phyloP scores from a whole-genome alignment of 371 early-diverging fungal species.

The Mortierella polycephala region DNA sequence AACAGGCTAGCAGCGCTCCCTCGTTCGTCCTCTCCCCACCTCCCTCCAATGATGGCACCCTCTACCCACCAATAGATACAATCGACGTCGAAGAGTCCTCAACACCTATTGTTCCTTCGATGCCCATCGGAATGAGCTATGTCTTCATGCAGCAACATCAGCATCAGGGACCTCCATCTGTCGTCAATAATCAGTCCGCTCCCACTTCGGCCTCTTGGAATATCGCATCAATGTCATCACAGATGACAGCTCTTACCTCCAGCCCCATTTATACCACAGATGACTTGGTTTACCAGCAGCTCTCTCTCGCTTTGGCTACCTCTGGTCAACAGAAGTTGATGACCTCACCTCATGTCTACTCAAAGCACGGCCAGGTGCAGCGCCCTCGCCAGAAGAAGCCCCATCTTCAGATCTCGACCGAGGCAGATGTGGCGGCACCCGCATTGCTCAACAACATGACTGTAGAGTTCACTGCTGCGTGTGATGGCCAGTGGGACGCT shows the following conservation, averaged over 20 bases:
- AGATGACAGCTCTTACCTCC: conserved; percentile 3
- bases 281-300: conserved; percentile 9
- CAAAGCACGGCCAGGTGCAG: conserved; percentile 28
- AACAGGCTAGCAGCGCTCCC: conserved; percentile 8
- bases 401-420: conserved; percentile 24
- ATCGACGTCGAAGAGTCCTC: conserved; percentile 10
- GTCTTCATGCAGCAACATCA: conserved; percentile 22
- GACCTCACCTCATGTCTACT: conserved; percentile 31
- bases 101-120: conserved; percentile 29
- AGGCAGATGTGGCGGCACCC: conserved; percentile 7
- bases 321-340: conserved; percentile 24
- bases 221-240: conserved; percentile 4
- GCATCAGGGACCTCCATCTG: conserved; percentile 6
- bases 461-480: too few relatives aligned
- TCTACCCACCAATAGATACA: background rate
- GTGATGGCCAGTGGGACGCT: too few relatives aligned
- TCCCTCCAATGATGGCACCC: background rate
- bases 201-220: conserved; percentile 12
- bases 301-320: background rate
- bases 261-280: background rate
- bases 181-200: background rate
- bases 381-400: conserved; percentile 36
- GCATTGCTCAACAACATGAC: background rate
- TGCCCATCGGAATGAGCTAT: conserved; percentile 28
- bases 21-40: conserved; percentile 25